phyloP scores from a whole-genome alignment of 768 basidiomycete species.

The Pulveroboletus sp. region DNA sequence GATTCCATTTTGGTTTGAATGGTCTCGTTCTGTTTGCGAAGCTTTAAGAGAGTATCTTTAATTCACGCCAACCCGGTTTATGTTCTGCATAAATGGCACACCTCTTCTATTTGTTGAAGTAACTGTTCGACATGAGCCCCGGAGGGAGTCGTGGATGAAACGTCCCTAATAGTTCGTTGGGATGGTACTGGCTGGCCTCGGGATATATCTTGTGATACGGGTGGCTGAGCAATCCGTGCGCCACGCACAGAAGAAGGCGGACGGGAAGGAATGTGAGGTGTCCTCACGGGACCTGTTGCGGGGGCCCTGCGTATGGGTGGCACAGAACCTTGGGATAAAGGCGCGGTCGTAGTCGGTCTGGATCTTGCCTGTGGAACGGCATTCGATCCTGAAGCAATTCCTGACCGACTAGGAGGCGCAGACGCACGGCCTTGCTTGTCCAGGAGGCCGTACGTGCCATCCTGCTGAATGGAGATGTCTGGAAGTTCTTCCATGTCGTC shows the following conservation, averaged over 20 bases:
- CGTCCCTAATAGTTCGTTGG: slow-evolving; percentile 5
- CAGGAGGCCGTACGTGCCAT: slow-evolving; percentile 54
- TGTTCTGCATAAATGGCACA: slow-evolving; percentile 24
- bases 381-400: slow-evolving; percentile 8
- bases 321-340: slow-evolving; percentile 13
- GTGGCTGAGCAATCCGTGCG: slow-evolving; percentile 8
- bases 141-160: slow-evolving; percentile 2
- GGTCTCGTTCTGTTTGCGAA: slow-evolving; percentile 47
- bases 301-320: slow-evolving; percentile 12
- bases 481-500: slow-evolving; percentile 55
- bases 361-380: slow-evolving; percentile 7
- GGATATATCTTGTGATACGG: slow-evolving; percentile 19
- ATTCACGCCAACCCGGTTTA: slow-evolving; percentile 9
- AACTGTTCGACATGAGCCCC: slow-evolving; percentile 17
- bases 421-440: slow-evolving; percentile 18
- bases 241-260: slow-evolving; percentile 16
- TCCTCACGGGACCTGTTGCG: slow-evolving; percentile 8
- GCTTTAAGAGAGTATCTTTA: slow-evolving; percentile 33
- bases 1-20: slow-evolving; percentile 45
- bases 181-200: slow-evolving; percentile 12
- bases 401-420: slow-evolving; percentile 11
- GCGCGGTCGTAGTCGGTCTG: slow-evolving; percentile 5
- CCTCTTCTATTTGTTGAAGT: slow-evolving; percentile 46
- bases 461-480: slow-evolving; percentile 57
- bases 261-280: slow-evolving; percentile 7